A percentile compares a stretch with the other conserved stretches of the same genome.
phyloP scores from a whole-genome alignment of 2,329 filamentous ascomycete genomes.

The Fusarium chaquense region DNA sequence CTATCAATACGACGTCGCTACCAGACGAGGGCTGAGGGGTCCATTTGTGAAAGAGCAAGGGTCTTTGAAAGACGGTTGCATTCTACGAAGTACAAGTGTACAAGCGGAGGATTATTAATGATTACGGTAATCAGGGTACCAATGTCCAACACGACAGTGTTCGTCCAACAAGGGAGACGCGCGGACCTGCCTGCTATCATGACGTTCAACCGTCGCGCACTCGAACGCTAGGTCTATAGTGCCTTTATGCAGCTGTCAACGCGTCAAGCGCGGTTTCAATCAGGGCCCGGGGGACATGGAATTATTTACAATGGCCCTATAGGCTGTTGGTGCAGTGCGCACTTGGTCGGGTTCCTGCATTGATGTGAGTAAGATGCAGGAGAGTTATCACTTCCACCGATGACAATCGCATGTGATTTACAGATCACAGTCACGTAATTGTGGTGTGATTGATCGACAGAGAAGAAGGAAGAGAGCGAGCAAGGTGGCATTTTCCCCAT shows the following conservation, averaged over 20 bases:
- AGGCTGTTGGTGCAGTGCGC: constrained; percentile 13
- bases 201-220: constrained; percentile 29
- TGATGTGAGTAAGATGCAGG: constrained; percentile 39
- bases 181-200: constrained; percentile 29
- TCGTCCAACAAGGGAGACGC: constrained; percentile 8
- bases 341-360: constrained; percentile 47
- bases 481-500: constrained; percentile 15
- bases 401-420: constrained; percentile 16
- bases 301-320: not conserved
- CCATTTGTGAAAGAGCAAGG: constrained; percentile 17
- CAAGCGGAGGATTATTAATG: constrained; percentile 29
- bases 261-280: constrained; percentile 20
- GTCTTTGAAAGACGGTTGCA: constrained; percentile 25
- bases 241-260: not conserved
- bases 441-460: constrained; percentile 26
- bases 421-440: constrained; percentile 17
- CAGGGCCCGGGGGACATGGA: not conserved
- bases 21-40: constrained; percentile 1
- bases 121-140: not conserved
- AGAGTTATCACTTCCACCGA: constrained; percentile 21
- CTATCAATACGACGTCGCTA: constrained; percentile 30
- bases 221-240: not conserved
- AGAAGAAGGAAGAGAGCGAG: constrained; percentile 16
- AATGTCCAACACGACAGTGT: constrained; percentile 8
- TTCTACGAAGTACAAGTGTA: constrained; percentile 1